Base-by-base conservation (phyloP, 257 asterid genomes). In the Leonotis leonurus region DNA sequence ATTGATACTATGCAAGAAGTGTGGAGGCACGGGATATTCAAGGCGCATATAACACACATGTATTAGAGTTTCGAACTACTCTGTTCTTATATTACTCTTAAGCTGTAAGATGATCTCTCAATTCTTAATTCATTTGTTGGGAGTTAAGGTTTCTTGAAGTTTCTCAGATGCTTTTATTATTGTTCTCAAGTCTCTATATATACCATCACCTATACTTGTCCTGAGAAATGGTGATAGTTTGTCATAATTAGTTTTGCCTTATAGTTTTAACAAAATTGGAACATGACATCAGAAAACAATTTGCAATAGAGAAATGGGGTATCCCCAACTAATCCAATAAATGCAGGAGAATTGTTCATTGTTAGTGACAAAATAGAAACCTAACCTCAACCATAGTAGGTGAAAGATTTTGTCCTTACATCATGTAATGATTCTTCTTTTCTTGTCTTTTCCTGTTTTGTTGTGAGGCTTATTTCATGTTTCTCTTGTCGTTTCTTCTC, bases 11-110 rank as follows among this genome's bases (percentile, higher is more conserved):
- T 91, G 96, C 92, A 91, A 91, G 87, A 91, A 80, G 65, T 91
- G 98, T 70, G 81, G 82, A 55, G 98, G 98, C 50, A 86, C 98
- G 43, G 98, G 98, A 66, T 91, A 91, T 73, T 83, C 98, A 16
- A 88, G 77, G 68, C 90, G 95, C 53, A 40, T 89, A 62, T 89
- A 67, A 77, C 66, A 46, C 44, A 3, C 53, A 52, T 4, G 41
- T 35, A 17, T 17, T 56, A 53, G 24, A 58, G 44, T 70, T 57
- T 29, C 44, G 24, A 62, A 44, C 44, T 26, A n/a, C 54, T 67
- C 44, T 21, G 27, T 46, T 43, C 21, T 24, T 21, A 11, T 67
- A 64, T 58, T 43, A 22, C 20, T 48, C 58, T 51, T 29, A 30
- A 48, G 43, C 16, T 75, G 70, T 69, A 50, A 64, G 71, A 67